A percentile compares a stretch with the other conserved stretches of the same genome.
These are phyloP conservation scores for Penicillium paxilli DNA, from an alignment of 495 filamentous ascomycete genomes.

Conservation along the genomic window DNA sequence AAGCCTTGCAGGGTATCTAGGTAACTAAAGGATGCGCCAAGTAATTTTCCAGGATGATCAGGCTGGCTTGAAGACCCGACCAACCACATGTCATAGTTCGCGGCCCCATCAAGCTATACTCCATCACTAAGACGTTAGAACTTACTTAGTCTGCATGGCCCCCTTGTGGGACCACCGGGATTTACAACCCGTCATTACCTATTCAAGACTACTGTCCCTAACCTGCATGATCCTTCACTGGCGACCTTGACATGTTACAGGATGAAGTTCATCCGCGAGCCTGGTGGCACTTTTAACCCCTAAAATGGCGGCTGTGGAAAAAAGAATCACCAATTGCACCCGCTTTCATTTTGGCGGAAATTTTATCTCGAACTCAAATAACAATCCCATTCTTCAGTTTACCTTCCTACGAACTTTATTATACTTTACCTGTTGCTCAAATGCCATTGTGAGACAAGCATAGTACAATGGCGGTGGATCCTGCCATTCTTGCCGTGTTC, in stretches of 20 bases:
- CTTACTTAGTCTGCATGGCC: neutral
- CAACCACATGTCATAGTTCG: no score
- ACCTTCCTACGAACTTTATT: neutral
- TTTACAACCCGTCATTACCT: neutral
- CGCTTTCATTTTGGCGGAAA: neutral
- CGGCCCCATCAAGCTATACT: no score
- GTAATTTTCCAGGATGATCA: neutral
- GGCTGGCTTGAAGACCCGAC: no score
- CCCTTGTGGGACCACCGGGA: neutral
- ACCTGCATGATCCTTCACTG: neutral
- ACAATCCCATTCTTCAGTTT: neutral
- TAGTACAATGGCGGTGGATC: constrained; percentile 15
- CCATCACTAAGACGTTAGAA: no score
- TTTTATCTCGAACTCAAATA: neutral
- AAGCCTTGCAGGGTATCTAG: neutral
- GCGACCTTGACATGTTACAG: neutral
- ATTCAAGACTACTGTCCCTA: neutral
- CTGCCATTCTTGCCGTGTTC: constrained; percentile 19
- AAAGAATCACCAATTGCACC: neutral
- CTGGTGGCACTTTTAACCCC: neutral
- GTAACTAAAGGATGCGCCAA: neutral
- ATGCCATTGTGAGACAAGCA: no score
- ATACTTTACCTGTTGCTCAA: neutral
- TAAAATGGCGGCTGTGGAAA: neutral
- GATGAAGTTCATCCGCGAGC: neutral